phyloP scores from a whole-genome alignment of 2,329 filamentous ascomycete genomes.

The Graphilbum sp. region DNA sequence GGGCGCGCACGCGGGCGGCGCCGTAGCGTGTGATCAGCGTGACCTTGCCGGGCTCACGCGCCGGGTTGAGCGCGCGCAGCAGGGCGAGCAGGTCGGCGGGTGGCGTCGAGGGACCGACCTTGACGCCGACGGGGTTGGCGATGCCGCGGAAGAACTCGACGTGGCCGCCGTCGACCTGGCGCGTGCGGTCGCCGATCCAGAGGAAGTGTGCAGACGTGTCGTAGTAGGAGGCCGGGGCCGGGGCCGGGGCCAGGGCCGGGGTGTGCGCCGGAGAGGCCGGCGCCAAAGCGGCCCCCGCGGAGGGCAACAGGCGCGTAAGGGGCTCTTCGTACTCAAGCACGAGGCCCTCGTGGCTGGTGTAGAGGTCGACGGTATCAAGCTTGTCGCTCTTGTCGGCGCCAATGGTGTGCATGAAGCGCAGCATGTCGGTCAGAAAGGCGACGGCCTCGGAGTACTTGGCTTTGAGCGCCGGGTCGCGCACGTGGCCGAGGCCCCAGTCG shows the following conservation, averaged over 20 bases:
- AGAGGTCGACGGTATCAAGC: slow-evolving; percentile 84
- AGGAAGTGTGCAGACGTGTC: slow-evolving; percentile 93
- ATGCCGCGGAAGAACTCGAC: slow-evolving; percentile 96
- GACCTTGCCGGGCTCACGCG: slow-evolving; percentile 72
- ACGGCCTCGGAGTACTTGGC: slow-evolving; percentile 77
- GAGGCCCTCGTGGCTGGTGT: slow-evolving; percentile 87
- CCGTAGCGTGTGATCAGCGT: slow-evolving; percentile 95
- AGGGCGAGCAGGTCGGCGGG: slow-evolving; percentile 59
- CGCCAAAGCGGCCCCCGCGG: slow-evolving; percentile 18
- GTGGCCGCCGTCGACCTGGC: slow-evolving; percentile 83
- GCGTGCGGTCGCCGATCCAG: slow-evolving; percentile 94
- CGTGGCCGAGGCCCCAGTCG: slow-evolving; percentile 89
- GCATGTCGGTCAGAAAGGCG: slow-evolving; percentile 69
- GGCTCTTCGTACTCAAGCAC: slow-evolving; percentile 88
- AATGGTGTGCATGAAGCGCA: slow-evolving; percentile 88
- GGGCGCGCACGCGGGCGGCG: slow-evolving; percentile 53
- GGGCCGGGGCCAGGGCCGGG: too few species aligned
- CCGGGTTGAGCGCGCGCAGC: slow-evolving; percentile 73
- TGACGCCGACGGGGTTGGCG: slow-evolving; percentile 90
- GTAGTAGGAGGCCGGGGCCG: slow-evolving; percentile 55
- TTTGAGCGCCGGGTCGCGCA: slow-evolving; percentile 68
- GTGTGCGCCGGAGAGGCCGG: background rate
- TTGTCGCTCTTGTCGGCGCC: slow-evolving; percentile 74
- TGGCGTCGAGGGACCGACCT: slow-evolving; percentile 79
- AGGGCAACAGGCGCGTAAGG: slow-evolving; percentile 58